Evolutionary conservation across 73 alveolate species (phyloP).

Genomic region (Paramecium sonneborni): DNA sequence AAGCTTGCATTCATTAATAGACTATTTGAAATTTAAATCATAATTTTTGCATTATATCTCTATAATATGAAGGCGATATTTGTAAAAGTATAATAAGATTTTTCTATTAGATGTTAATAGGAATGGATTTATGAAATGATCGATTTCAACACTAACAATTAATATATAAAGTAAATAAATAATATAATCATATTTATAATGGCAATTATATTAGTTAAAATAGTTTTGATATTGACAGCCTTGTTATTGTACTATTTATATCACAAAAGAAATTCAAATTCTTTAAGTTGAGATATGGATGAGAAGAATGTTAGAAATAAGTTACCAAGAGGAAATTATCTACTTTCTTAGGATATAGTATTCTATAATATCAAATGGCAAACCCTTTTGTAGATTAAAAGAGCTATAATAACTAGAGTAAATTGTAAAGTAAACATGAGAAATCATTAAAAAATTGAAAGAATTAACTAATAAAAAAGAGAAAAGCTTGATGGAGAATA

Average conservation of each 20-base stretch:
- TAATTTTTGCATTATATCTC: too few relatives aligned
- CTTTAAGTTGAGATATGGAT: background rate
- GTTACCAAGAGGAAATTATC: slow-evolving; percentile 67
- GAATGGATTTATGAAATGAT: too few relatives aligned
- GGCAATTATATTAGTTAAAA: background rate
- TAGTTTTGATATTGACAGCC: background rate
- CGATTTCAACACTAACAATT: too few relatives aligned
- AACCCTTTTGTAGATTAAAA: slow-evolving; percentile 45
- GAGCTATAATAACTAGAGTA: slow-evolving; percentile 61
- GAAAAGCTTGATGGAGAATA: slow-evolving; percentile 38
- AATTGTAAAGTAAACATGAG: background rate
- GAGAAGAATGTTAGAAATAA: background rate
- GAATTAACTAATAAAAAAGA: too few relatives aligned
- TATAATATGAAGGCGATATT: too few relatives aligned
- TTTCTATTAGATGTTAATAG: too few relatives aligned
- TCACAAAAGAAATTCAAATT: slow-evolving; percentile 36
- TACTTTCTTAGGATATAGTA: slow-evolving; percentile 66
- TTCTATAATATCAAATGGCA: slow-evolving; percentile 77
- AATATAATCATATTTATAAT: background rate
- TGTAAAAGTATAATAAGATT: too few relatives aligned
- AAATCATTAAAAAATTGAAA: too few relatives aligned
- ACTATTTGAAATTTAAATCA: too few relatives aligned
- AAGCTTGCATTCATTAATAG: too few relatives aligned
- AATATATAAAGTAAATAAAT: too few relatives aligned
- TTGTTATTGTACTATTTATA: background rate